phyloP scores from a whole-genome alignment of 2,329 filamentous ascomycete genomes.

The Aspergillus quadricinctus region DNA sequence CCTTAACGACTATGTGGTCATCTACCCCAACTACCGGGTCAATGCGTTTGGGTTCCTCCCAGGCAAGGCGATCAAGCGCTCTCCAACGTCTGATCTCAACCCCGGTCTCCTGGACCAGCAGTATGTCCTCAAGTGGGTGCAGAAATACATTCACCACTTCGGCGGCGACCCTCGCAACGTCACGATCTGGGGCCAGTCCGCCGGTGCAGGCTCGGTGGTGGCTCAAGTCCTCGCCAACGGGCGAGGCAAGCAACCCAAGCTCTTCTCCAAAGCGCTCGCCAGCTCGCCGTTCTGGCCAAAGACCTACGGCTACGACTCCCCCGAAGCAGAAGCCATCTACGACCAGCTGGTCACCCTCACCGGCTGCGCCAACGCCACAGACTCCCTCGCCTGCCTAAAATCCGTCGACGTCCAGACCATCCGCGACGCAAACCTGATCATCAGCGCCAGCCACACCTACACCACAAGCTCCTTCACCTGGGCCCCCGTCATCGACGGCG shows the following conservation, averaged over 20 bases:
- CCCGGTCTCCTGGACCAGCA: conserved; percentile 51
- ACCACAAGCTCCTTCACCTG: conserved; percentile 56
- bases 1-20: conserved; percentile 49
- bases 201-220: conserved; percentile 46
- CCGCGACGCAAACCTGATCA: conserved; percentile 48
- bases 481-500: conserved; percentile 57
- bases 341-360: conserved; percentile 43
- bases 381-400: conserved; percentile 55
- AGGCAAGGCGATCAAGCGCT: conserved; percentile 44
- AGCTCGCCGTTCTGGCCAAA: conserved; percentile 58
- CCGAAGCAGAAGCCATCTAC: conserved; percentile 51
- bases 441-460: conserved; percentile 50
- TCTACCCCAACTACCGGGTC: conserved; percentile 53
- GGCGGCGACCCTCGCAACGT: conserved; percentile 52
- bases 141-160: conserved; percentile 50
- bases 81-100: conserved; percentile 47
- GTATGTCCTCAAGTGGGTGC: conserved; percentile 51
- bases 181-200: conserved; percentile 54
- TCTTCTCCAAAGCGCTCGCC: conserved; percentile 50
- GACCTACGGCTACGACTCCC: conserved; percentile 50
- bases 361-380: conserved; percentile 41
- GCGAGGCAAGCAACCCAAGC: conserved; percentile 36
- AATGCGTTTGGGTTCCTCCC: conserved; percentile 56
- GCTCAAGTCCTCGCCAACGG: conserved; percentile 46
- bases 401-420: conserved; percentile 50